Evolutionary conservation across 2,329 filamentous ascomycete species (phyloP).

Genomic region (Tolypocladium cylindrosporum): DNA sequence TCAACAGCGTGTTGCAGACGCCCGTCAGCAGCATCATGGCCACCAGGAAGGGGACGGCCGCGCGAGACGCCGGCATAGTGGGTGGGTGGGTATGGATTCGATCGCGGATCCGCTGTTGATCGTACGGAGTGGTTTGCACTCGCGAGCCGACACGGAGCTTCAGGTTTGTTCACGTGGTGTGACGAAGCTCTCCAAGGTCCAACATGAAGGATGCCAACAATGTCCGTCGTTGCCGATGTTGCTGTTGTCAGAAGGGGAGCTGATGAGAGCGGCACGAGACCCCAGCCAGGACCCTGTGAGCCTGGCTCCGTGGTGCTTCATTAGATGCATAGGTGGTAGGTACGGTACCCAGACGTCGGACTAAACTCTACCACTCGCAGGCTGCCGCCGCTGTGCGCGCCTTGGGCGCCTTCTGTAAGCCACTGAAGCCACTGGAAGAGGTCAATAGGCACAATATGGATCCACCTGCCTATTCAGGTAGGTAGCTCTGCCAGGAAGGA

Average conservation of each 20-base stretch:
- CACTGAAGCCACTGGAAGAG: not conserved
- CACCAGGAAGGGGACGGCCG: slow-evolving; percentile 74
- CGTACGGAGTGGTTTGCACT: not conserved
- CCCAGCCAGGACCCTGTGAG: not conserved
- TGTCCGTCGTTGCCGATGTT: not conserved
- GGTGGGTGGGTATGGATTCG: not conserved
- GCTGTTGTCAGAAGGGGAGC: not conserved
- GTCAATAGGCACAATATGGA: not conserved
- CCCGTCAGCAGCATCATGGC: slow-evolving; percentile 95
- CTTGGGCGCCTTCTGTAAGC: not conserved
- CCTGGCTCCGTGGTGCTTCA: not conserved
- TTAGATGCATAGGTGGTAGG: not conserved
- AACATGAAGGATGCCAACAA: not conserved
- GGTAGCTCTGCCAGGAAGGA: not conserved
- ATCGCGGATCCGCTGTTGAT: not conserved
- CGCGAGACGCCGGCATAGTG: slow-evolving; percentile 55
- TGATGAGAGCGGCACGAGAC: not conserved
- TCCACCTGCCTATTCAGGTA: not conserved
- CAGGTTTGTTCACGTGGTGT: not conserved
- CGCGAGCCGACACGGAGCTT: not conserved
- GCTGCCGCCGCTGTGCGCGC: not conserved
- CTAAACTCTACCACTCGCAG: not conserved
- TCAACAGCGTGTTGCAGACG: slow-evolving; percentile 92
- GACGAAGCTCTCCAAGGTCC: not conserved
- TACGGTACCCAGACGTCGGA: not conserved